Conservation (phyloP, 225 moss, liverwort and hornwort genomes). For the Lunularia cruciata region DNA sequence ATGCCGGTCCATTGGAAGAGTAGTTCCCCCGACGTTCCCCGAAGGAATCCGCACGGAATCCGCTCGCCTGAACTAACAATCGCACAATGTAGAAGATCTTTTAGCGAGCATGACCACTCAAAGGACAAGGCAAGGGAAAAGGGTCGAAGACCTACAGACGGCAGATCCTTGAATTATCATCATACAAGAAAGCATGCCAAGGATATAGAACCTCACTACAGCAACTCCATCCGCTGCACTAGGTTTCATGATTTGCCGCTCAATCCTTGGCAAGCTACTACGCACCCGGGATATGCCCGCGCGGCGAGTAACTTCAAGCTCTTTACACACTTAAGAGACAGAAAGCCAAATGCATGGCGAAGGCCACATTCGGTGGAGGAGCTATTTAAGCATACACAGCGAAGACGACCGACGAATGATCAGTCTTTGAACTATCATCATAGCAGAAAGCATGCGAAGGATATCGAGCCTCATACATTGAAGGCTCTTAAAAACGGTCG, state of each 20-base stretch:
- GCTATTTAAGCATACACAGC: neutral
- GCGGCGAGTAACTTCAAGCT: constrained; percentile 14
- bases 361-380: neutral
- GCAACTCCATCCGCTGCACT: neutral
- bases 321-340: constrained; percentile 2
- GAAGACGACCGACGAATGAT: constrained; percentile 10
- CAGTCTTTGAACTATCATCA: constrained; percentile 21
- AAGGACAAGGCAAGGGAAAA: neutral
- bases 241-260: neutral
- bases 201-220: constrained; percentile 18
- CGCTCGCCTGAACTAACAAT: too few relatives aligned
- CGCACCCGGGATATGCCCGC: neutral
- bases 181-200: constrained; percentile 18
- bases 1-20: too few relatives aligned
- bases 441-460: constrained; percentile 16
- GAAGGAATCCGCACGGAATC: too few relatives aligned
- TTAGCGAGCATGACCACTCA: constrained; percentile 9
- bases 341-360: constrained; percentile 12
- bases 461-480: constrained; percentile 6
- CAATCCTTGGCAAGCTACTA: constrained; percentile 7
- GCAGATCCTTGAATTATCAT: constrained; percentile 15
- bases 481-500: constrained; percentile 6
- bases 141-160: constrained; percentile 20
- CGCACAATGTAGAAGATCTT: constrained; percentile 2
- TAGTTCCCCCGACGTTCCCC: too few relatives aligned